Base-by-base conservation (phyloP, 805 yeast genomes). In the Metschnikowia hibisci region DNA sequence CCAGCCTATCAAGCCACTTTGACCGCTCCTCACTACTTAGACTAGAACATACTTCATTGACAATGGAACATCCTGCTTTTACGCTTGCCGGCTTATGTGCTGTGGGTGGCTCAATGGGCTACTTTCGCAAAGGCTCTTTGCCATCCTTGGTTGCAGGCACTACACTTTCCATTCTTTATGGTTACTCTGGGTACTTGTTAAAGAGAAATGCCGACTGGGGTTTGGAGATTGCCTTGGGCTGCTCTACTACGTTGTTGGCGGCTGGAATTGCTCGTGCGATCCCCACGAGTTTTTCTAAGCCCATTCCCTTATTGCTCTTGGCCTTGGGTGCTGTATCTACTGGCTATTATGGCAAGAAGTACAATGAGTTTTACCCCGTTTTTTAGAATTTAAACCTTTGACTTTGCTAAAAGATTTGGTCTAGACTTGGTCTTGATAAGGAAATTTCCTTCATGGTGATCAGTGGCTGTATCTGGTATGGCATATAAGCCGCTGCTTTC, bases 111-210 rank as follows among this genome's bases (percentile, higher is more conserved):
- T 50, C 77, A 31, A 75, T 80, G 64, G 93, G 93, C 31, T 86
- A 68, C 63, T 56, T 65, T 64, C 77, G 74, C 52, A 84, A 84
- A 54, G 77, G 83, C 10, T 86, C 96, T 2, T 57, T 82, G 29
- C 95, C 95, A 16, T 87, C 96, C 0, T 71, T 90, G 42, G 66
- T 80, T 37, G 96, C 91, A 1, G 97, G 97, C 31, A 50, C 77
- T 8, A 63, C 80, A 1, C 69, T 85, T 49, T 73, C 84, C 11
- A 68, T 76, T 2, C 57, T 79, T 22, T 85, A 76, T 58, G 85
- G 84, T n/a, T 58, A 70, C 45, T 82, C 88, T 2, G 91, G 95
- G 13, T 86, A 87, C 63, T 71, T 90, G 51, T 67, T 88, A 48
- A 75, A 78, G 51, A 67, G 81, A 42, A 86, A 87, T 60, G 81